Conservation (phyloP, 129 eudicot genomes). For the Apium graveolens region DNA sequence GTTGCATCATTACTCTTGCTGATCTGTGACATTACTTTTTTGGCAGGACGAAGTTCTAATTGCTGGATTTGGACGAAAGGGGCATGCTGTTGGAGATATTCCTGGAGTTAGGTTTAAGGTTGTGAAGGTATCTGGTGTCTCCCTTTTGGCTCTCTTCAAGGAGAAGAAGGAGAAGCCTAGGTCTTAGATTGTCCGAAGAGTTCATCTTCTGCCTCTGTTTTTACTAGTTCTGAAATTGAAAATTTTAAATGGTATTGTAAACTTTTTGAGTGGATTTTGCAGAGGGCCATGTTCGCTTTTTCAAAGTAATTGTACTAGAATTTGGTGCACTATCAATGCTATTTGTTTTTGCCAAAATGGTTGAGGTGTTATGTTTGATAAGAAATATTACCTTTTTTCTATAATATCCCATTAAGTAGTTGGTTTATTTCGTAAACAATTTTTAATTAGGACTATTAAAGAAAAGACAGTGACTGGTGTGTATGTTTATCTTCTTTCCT, state of each 20-base stretch:
- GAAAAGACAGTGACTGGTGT: too few species aligned
- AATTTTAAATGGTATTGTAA: background rate
- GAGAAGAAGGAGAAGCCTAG: constrained; percentile 25
- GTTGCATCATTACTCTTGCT: background rate
- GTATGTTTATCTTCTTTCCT: too few species aligned
- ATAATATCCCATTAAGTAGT: background rate
- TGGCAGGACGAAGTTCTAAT: constrained; percentile 40
- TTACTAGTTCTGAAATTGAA: background rate
- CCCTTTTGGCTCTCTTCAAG: constrained; percentile 32
- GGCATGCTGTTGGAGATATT: constrained; percentile 47
- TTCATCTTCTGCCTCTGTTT: background rate
- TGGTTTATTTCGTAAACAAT: background rate
- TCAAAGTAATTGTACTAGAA: background rate
- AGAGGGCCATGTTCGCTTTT: background rate
- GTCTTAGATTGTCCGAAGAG: background rate
- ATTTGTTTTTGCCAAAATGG: background rate
- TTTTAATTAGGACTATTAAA: too few species aligned
- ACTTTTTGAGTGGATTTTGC: constrained; percentile 4
- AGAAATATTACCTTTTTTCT: background rate
- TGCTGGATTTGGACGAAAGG: constrained; percentile 44
- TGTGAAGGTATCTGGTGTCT: constrained; percentile 44
- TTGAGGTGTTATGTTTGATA: background rate
- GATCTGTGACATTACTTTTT: background rate
- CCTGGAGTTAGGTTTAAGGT: constrained; percentile 47
- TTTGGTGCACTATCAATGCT: constrained; percentile 1